Evolutionary conservation across 768 basidiomycete species (phyloP).

Genomic region (Panaeolus cyanescens): DNA sequence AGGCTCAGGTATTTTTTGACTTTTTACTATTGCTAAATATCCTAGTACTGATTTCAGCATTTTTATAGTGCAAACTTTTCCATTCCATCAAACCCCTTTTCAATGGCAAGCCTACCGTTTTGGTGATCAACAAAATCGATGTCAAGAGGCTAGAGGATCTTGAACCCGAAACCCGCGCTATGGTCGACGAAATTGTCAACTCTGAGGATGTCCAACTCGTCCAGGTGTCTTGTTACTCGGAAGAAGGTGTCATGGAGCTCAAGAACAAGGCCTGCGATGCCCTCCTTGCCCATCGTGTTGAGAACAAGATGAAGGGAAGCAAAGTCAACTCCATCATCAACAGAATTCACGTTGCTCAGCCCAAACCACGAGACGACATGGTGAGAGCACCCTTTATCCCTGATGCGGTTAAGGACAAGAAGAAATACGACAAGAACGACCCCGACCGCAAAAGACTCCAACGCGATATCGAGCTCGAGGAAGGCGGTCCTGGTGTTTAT

Average conservation of each 20-base stretch:
- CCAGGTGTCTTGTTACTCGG: conserved; percentile 92
- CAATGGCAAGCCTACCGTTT: conserved; percentile 86
- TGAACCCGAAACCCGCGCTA: conserved; percentile 66
- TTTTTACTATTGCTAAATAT: not conserved
- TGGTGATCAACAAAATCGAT: conserved; percentile 99
- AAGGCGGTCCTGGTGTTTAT: conserved; percentile 90
- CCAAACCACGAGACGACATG: conserved; percentile 88
- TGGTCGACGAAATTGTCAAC: conserved; percentile 88
- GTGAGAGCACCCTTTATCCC: conserved; percentile 89
- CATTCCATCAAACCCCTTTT: conserved; percentile 99
- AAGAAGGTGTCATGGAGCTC: conserved; percentile 97
- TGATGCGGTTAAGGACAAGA: conserved; percentile 71
- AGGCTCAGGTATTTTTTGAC: conserved; percentile 76
- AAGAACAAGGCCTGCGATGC: conserved; percentile 96
- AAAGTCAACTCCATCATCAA: conserved; percentile 93
- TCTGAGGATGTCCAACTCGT: conserved; percentile 70
- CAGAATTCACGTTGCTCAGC: conserved; percentile 94
- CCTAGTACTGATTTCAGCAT: conserved; percentile 1
- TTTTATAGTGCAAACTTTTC: conserved; percentile 89
- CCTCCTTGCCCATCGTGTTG: conserved; percentile 92
- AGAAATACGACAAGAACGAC: conserved; percentile 87
- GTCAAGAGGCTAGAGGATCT: conserved; percentile 88
- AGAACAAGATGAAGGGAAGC: conserved; percentile 89
- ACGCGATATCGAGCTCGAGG: conserved; percentile 81
- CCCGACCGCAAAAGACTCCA: conserved; percentile 74